A percentile compares a stretch with the other conserved stretches of the same genome.
phyloP scores from a whole-genome alignment of 73 alveolate species.

The Tetrahymena thermophila region DNA sequence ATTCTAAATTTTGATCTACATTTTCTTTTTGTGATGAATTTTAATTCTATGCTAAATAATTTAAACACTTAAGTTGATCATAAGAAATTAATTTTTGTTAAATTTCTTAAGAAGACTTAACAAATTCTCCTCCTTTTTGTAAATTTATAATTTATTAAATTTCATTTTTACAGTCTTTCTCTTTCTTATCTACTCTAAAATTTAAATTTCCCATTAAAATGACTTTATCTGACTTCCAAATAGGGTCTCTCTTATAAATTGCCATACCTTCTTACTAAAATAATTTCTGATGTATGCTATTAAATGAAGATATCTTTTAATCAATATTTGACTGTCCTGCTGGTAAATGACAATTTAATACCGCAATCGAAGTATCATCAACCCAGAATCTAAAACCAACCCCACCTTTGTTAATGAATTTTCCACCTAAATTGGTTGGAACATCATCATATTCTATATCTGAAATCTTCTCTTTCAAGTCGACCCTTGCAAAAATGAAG shows the following conservation, averaged over 20 bases:
- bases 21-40: background rate
- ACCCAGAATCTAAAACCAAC: slow-evolving; percentile 66
- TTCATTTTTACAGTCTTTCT: slow-evolving; percentile 6
- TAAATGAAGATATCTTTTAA: slow-evolving; percentile 48
- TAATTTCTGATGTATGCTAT: slow-evolving; percentile 47
- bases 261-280: slow-evolving; percentile 47
- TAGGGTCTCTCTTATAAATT: slow-evolving; percentile 6
- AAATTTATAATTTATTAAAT: background rate
- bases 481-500: slow-evolving; percentile 50
- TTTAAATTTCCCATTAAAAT: slow-evolving; percentile 43
- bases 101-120: background rate
- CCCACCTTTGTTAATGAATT: slow-evolving; percentile 89
- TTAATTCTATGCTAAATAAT: background rate
- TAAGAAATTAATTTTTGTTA: background rate
- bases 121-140: background rate
- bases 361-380: slow-evolving; percentile 52
- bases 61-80: background rate
- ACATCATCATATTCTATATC: slow-evolving; percentile 46
- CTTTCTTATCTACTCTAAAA: slow-evolving; percentile 15
- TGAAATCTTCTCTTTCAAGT: slow-evolving; percentile 35
- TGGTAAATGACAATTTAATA: slow-evolving; percentile 78
- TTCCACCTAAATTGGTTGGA: slow-evolving; percentile 85
- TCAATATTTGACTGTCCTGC: slow-evolving; percentile 54
- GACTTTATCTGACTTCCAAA: background rate
- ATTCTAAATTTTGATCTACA: background rate